Evolutionary conservation across 139 green algal species (phyloP), one percentile per base, ranked within the genome.

Genomic region (Trebouxia sp.): DNA sequence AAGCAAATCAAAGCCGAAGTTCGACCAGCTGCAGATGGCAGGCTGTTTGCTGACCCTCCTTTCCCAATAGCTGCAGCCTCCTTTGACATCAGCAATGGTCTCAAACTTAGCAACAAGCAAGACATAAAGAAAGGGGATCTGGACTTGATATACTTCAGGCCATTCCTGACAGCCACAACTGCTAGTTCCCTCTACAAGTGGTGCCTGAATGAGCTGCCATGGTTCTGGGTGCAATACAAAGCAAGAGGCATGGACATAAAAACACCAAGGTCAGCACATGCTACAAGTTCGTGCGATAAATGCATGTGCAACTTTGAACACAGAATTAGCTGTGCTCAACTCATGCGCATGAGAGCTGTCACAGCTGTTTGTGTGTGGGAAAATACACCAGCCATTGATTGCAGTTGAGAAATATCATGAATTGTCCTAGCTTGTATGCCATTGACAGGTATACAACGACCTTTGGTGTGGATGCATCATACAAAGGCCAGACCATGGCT

Each of bases 81-180:
- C 47, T 65, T 79, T 41, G 42, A 65, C 32, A 62, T 79, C 17
- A 42, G 32, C 42, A 58, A 79, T 30, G 47, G 42, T 11, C 6
- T 65, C 14, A 42, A 55, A 22, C n/a, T 28, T 3, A 65, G 6
- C 28, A 53, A 62, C 48, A 65, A 65, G 30, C 74, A 55, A 24
- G 28, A n/a, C 15, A 79, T 79, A 32, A 66, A 79, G 30, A 79
- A 79, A 26, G 74, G 74, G 35, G 74, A 79, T 11, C 47, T 79
- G n/a, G 74, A 79, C 28, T 38, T 79, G 32, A 30, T 79, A 26
- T 79, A 79, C 24, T 65, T 79, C n/a, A 79, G 35, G 48, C 42
- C 42, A 2, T 79, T 79, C 45, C 42, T 79, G 8, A 22, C 3
- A 14, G 35, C 47, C 30, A 26, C 42, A 28, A 65, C n/a, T 20